A percentile compares a stretch with the other conserved stretches of the same genome.
Conservation (phyloP, 2,329 filamentous ascomycete genomes). For the Davidsoniella neocaledoniae region DNA sequence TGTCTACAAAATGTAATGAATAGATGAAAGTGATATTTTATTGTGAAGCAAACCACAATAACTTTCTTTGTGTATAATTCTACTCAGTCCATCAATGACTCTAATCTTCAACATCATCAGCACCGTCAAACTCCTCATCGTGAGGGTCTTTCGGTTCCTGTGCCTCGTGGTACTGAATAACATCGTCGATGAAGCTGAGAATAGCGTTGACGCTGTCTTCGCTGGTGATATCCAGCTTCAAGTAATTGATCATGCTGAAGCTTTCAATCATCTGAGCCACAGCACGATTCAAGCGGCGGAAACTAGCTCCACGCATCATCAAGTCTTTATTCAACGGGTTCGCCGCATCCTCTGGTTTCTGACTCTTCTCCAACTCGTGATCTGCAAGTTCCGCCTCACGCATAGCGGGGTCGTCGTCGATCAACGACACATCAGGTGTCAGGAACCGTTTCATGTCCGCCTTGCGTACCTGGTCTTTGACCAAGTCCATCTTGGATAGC, state of each 20-base stretch:
- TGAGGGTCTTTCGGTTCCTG: slow-evolving; percentile 77
- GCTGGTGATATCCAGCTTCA: slow-evolving; percentile 75
- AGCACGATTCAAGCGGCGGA: slow-evolving; percentile 67
- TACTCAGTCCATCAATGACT: neutral
- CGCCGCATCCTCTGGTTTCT: slow-evolving; percentile 18
- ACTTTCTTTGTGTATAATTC: no score
- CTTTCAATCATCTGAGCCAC: slow-evolving; percentile 87
- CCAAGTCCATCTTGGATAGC: slow-evolving; percentile 91
- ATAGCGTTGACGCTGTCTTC: slow-evolving; percentile 80
- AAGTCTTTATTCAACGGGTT: slow-evolving; percentile 50
- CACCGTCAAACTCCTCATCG: slow-evolving; percentile 33
- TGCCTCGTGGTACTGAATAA: slow-evolving; percentile 82
- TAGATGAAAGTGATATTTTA: neutral
- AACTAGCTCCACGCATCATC: slow-evolving; percentile 66
- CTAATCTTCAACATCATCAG: slow-evolving; percentile 21
- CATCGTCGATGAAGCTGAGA: slow-evolving; percentile 84
- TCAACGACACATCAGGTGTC: slow-evolving; percentile 64
- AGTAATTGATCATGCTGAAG: slow-evolving; percentile 94
- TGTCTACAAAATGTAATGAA: neutral
- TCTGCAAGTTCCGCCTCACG: slow-evolving; percentile 14
- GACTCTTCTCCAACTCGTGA: slow-evolving; percentile 53
- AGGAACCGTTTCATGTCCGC: slow-evolving; percentile 81
- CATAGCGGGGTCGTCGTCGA: slow-evolving; percentile 62
- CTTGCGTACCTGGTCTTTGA: slow-evolving; percentile 75
- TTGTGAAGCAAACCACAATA: no score